A percentile compares a stretch with the other conserved stretches of the same genome.
Conservation (phyloP, 148 eudicot species). For the Salicornia ramosissima region DNA sequence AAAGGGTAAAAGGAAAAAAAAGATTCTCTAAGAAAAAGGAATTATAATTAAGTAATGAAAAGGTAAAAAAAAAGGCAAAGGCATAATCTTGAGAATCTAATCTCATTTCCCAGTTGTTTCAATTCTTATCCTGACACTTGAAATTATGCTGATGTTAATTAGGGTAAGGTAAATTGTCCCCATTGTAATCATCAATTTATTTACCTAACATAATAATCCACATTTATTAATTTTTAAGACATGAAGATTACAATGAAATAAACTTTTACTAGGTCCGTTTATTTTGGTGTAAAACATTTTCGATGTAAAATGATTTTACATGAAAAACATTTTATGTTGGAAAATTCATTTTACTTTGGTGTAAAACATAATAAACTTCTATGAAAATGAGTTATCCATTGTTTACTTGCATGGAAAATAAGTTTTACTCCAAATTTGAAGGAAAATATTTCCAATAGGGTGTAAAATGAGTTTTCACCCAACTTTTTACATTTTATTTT, state of each 20-base stretch:
- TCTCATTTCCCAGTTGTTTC: not conserved
- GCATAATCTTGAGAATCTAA: constrained; percentile 17
- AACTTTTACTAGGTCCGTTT: not conserved
- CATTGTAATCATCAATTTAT: not conserved
- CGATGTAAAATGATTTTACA: no score
- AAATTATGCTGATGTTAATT: no score
- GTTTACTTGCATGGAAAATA: no score
- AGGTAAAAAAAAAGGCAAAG: constrained; percentile 15
- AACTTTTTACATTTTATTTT: no score
- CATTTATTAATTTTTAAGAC: not conserved
- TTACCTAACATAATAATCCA: not conserved
- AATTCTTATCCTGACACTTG: constrained; percentile 30
- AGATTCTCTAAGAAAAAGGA: constrained; percentile 20
- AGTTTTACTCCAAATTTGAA: no score
- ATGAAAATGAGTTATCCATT: no score
- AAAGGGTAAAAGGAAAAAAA: constrained; percentile 1
- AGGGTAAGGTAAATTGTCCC: not conserved
- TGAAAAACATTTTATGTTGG: no score
- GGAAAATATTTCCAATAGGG: no score
- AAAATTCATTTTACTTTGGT: no score
- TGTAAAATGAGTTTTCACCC: no score
- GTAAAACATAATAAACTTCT: no score
- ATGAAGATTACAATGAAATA: constrained; percentile 2
- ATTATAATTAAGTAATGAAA: not conserved
- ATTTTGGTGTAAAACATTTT: no score